Conservation (phyloP, 805 yeast species). For the Torulaspora maleeae region DNA sequence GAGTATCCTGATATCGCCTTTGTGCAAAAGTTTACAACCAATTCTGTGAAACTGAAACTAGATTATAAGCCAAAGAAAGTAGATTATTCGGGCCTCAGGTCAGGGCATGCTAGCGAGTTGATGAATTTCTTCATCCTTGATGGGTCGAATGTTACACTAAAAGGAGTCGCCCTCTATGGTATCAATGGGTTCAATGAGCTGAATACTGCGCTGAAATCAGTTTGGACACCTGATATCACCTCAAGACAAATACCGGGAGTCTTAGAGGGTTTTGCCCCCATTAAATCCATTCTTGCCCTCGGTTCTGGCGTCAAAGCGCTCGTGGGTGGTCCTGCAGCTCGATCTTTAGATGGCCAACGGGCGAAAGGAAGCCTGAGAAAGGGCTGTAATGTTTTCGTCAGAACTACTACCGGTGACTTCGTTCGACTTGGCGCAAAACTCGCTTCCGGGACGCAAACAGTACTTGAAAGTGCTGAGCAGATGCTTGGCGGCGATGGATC, state of each 20-base stretch:
- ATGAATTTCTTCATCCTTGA: slow-evolving; percentile 86
- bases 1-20: slow-evolving; percentile 59
- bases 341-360: slow-evolving; percentile 69
- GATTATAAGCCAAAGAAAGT: slow-evolving; percentile 91
- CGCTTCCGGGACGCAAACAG: slow-evolving; percentile 81
- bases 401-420: slow-evolving; percentile 73
- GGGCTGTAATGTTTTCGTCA: slow-evolving; percentile 70
- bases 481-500: slow-evolving; percentile 71
- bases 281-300: slow-evolving; percentile 68
- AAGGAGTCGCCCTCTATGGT: slow-evolving; percentile 64
- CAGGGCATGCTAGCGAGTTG: slow-evolving; percentile 80
- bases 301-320: slow-evolving; percentile 75
- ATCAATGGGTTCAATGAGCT: slow-evolving; percentile 66
- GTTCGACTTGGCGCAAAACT: slow-evolving; percentile 77
- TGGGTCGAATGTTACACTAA: slow-evolving; percentile 69
- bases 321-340: slow-evolving; percentile 66
- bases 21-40: slow-evolving; percentile 62
- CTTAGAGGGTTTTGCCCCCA: slow-evolving; percentile 78
- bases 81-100: slow-evolving; percentile 75
- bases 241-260: slow-evolving; percentile 77
- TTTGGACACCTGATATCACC: slow-evolving; percentile 86
- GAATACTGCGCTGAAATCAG: slow-evolving; percentile 50
- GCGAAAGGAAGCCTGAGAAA: slow-evolving; percentile 64
- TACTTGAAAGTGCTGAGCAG: slow-evolving; percentile 76
- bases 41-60: slow-evolving; percentile 55